Base-by-base conservation (phyloP, 1,284 basidiomycete species). In the Sparassis latifolia region DNA sequence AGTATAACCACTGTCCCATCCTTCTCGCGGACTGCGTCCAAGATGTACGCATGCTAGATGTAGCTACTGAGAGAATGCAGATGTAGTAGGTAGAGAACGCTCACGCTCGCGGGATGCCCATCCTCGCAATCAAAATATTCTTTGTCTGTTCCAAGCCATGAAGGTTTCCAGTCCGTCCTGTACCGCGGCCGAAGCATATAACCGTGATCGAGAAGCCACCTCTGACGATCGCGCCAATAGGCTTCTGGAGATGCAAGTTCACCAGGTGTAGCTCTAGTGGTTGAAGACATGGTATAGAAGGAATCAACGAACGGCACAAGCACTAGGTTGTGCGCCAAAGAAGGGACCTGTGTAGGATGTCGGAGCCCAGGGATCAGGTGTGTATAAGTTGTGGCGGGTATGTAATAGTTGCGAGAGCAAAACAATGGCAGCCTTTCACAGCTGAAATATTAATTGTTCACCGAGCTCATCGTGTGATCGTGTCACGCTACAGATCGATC, bases 181-280 rank as follows among this genome's bases (percentile, higher is more conserved):
- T 57, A 60, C 9, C 57, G 47, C 27, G 52, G 49, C 4, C 57
- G 52, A 0, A 60, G 52, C 44, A 50, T 46, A 40, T 60, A 60
- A 10, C 57, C 58, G 20, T 45, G 44, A 32, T 54, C 32, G 20
- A 48, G 44, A 1, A 58, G 47, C 57, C 57, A 58, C 20, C n/a
- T 33, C 37, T 57, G 52, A n/a, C 52, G 53, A 38, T 58, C 55
- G 7, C 55, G 45, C 58, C 57, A 60, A 39, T 51, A 60, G 28
- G 32, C 27, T 35, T 53, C 45, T 5, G 20, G 20, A 20, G 20
- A 20, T 20, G 20, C 20, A 20, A 20, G 20, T 20, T 20, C 20
- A 20, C 20, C 20, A 20, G 20, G 20, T 20, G 20, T 20, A 20
- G 20, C 20, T 20, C 20, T 20, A 20, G 20, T 20, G 20, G 20